Conservation (phyloP, 148 eudicot genomes). For the Silene uniflora region DNA sequence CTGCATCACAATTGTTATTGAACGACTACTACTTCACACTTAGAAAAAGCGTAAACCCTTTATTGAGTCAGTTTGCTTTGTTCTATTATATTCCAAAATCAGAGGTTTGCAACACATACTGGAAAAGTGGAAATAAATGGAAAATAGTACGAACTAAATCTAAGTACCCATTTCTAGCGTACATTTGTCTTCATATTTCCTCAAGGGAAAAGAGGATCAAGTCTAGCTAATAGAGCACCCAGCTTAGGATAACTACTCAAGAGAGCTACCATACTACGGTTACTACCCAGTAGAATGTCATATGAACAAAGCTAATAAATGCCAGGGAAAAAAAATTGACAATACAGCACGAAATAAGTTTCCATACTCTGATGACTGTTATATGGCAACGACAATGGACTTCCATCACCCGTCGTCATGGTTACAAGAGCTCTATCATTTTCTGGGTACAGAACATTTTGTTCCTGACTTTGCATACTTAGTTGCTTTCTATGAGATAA, state of each 20-base stretch:
- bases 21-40: too few relatives aligned
- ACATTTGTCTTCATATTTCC: too few relatives aligned
- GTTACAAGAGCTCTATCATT: constrained; percentile 38
- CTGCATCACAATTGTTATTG: too few relatives aligned
- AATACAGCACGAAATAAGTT: neutral
- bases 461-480: constrained; percentile 72
- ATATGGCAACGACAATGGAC: constrained; percentile 33
- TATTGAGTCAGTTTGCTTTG: too few relatives aligned
- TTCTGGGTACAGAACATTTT: constrained; percentile 27
- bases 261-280: neutral
- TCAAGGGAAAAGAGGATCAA: too few relatives aligned
- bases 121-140: too few relatives aligned
- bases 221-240: too few relatives aligned
- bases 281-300: neutral
- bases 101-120: too few relatives aligned
- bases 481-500: constrained; percentile 77
- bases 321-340: neutral
- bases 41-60: too few relatives aligned
- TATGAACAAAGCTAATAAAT: constrained; percentile 9
- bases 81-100: too few relatives aligned
- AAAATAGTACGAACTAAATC: too few relatives aligned
- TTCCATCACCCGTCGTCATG: constrained; percentile 35
- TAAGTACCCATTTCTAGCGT: too few relatives aligned
- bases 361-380: constrained; percentile 44
- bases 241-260: neutral